These are phyloP conservation scores for Sugiyamaella sp. DNA, from an alignment of 1,139 yeast genomes.

Conservation along the genomic window DNA sequence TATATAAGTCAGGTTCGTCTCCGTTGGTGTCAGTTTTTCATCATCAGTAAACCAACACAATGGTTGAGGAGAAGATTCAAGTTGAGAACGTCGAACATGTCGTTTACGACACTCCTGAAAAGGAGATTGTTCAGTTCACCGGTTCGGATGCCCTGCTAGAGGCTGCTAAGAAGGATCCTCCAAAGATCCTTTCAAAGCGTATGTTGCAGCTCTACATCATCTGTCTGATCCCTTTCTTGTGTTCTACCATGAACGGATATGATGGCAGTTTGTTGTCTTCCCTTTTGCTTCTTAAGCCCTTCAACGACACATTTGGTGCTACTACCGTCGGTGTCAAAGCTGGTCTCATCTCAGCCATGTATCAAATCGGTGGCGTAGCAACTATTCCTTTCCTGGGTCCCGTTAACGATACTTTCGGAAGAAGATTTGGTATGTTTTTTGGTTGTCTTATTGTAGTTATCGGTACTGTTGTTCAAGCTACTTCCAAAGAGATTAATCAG, in stretches of 20 bases:
- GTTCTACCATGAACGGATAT: conserved; percentile 29
- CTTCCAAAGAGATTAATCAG: conserved; percentile 28
- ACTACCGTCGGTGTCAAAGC: conserved; percentile 29
- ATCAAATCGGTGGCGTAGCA: conserved; percentile 30
- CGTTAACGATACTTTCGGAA: conserved; percentile 25
- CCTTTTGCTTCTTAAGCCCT: conserved; percentile 22
- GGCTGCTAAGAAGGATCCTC: conserved; percentile 15
- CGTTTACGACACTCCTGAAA: background rate
- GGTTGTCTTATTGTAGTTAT: conserved; percentile 36
- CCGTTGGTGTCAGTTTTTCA: background rate
- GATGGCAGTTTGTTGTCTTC: conserved; percentile 29
- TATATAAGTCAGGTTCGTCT: background rate
- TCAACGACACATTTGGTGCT: conserved; percentile 26
- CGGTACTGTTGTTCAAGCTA: conserved; percentile 36
- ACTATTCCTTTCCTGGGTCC: conserved; percentile 31
- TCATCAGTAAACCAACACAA: background rate
- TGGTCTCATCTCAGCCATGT: conserved; percentile 29
- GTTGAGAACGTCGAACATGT: conserved; percentile 11
- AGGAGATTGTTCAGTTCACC: conserved; percentile 11
- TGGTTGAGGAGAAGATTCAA: conserved; percentile 14
- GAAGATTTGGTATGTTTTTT: conserved; percentile 29
- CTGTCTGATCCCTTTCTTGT: conserved; percentile 27
- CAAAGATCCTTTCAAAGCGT: conserved; percentile 9
- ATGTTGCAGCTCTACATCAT: conserved; percentile 24
- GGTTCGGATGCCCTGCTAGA: conserved; percentile 16